phyloP scores from a whole-genome alignment of 257 asterid species.

The Fraxinus anomala region DNA sequence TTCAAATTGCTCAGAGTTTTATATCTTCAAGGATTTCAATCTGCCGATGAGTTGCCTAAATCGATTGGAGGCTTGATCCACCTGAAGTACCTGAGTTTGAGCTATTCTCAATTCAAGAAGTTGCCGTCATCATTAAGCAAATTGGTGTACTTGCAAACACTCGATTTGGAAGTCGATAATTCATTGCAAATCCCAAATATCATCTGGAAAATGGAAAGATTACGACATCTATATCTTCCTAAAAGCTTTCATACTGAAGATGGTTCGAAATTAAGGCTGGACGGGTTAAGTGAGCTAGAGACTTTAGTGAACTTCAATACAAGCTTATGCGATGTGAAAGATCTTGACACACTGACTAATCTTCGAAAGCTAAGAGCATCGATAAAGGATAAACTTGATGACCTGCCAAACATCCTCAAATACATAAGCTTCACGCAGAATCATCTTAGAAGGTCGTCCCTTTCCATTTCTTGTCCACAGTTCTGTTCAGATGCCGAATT shows the following conservation, averaged over 20 bases:
- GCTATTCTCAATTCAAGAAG: constrained; percentile 39
- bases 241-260: constrained; percentile 27
- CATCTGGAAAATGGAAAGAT: constrained; percentile 36
- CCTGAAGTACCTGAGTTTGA: constrained; percentile 42
- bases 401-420: constrained; percentile 36
- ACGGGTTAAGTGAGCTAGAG: constrained; percentile 36
- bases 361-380: constrained; percentile 44
- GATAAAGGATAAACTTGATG: constrained; percentile 31
- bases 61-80: constrained; percentile 32
- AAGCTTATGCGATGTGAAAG: constrained; percentile 42
- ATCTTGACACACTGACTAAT: constrained; percentile 35
- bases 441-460: constrained; percentile 36
- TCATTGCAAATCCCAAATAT: constrained; percentile 37
- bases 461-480: constrained; percentile 31
- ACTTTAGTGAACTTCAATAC: constrained; percentile 48
- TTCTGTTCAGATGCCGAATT: constrained; percentile 37
- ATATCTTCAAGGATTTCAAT: constrained; percentile 30
- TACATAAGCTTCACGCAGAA: constrained; percentile 43
- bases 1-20: constrained; percentile 35
- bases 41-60: constrained; percentile 24
- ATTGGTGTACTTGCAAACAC: constrained; percentile 35
- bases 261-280: constrained; percentile 31
- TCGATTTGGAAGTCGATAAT: constrained; percentile 37
- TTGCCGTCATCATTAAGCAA: constrained; percentile 42
- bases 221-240: constrained; percentile 46